These are phyloP conservation scores for Dysphania ambrosioides DNA, from an alignment of 148 eudicot genomes.

Conservation along the genomic window DNA sequence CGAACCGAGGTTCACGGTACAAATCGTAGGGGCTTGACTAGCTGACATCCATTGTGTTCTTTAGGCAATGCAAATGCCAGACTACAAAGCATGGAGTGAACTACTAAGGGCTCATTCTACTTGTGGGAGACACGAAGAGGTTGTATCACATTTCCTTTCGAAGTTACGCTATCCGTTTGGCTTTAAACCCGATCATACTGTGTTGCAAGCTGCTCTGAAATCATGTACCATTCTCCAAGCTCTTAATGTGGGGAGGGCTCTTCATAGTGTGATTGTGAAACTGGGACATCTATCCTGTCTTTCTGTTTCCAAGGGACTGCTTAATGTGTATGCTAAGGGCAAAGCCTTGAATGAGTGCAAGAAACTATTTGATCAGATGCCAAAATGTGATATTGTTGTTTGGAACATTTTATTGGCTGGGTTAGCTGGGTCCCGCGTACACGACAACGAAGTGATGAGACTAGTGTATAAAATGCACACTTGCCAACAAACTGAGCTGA, in stretches of 20 bases:
- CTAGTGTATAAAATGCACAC: slow-evolving; percentile 45
- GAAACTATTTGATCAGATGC: slow-evolving; percentile 37
- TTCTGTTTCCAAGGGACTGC: slow-evolving; percentile 54
- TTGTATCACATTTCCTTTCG: slow-evolving; percentile 22
- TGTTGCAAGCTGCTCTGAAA: slow-evolving; percentile 47
- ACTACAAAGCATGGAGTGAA: slow-evolving; percentile 34
- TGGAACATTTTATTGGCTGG: slow-evolving; percentile 78
- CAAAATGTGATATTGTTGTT: slow-evolving; percentile 40
- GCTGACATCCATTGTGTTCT: neutral
- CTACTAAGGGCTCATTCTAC: slow-evolving; percentile 28
- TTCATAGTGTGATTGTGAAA: slow-evolving; percentile 54
- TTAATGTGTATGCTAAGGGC: slow-evolving; percentile 71
- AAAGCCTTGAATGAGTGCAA: slow-evolving; percentile 49
- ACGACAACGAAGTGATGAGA: slow-evolving; percentile 48
- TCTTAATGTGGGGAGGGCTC: slow-evolving; percentile 42
- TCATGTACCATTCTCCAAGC: slow-evolving; percentile 46
- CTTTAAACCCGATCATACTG: slow-evolving; percentile 39
- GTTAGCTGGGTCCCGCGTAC: slow-evolving; percentile 41
- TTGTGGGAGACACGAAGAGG: slow-evolving; percentile 33
- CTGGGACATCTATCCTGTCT: slow-evolving; percentile 57
- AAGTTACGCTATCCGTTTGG: slow-evolving; percentile 29
- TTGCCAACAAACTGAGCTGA: slow-evolving; percentile 33
- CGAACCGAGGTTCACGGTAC: neutral
- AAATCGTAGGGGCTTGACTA: neutral
- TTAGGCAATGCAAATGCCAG: slow-evolving; percentile 11